A percentile compares a stretch with the other conserved stretches of the same genome.
Evolutionary conservation across 2,329 filamentous ascomycete species (phyloP).

Genomic region (Ophiocordyceps camponoti-saundersi): DNA sequence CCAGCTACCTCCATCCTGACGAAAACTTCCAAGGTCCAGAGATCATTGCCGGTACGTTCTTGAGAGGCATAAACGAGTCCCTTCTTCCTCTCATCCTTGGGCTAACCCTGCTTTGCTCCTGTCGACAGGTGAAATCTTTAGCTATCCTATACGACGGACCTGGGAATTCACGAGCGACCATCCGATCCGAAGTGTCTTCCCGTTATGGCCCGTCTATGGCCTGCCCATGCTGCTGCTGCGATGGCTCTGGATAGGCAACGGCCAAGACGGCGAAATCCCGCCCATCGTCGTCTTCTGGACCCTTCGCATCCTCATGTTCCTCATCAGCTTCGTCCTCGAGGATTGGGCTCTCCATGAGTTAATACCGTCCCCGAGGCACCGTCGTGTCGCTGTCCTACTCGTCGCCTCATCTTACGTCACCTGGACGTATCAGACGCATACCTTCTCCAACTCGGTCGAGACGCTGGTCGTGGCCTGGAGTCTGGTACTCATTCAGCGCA

Average conservation of each 20-base stretch:
- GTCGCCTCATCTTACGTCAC: conserved; percentile 95
- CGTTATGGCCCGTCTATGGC: conserved; percentile 89
- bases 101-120: not conserved
- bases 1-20: conserved; percentile 95
- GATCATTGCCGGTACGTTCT: conserved; percentile 70
- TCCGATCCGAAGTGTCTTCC: conserved; percentile 90
- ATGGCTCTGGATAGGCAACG: conserved; percentile 82
- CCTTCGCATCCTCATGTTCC: conserved; percentile 78
- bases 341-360: conserved; percentile 96
- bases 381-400: conserved; percentile 60
- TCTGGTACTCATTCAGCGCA: conserved; percentile 76
- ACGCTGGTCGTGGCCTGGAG: conserved; percentile 88
- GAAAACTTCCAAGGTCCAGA: conserved; percentile 98
- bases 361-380: conserved; percentile 55
- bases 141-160: conserved; percentile 73
- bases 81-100: not conserved
- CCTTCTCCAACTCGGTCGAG: conserved; percentile 94
- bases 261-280: conserved; percentile 56
- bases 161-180: conserved; percentile 89
- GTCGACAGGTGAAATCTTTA: conserved; percentile 67
- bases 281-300: conserved; percentile 85
- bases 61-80: no score
- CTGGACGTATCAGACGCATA: conserved; percentile 97
- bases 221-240: conserved; percentile 83
- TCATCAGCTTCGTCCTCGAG: conserved; percentile 87